Evolutionary conservation across 805 yeast genomes (phyloP), one percentile per base, ranked within the genome.

Genomic region (Kuraishia hungarica): DNA sequence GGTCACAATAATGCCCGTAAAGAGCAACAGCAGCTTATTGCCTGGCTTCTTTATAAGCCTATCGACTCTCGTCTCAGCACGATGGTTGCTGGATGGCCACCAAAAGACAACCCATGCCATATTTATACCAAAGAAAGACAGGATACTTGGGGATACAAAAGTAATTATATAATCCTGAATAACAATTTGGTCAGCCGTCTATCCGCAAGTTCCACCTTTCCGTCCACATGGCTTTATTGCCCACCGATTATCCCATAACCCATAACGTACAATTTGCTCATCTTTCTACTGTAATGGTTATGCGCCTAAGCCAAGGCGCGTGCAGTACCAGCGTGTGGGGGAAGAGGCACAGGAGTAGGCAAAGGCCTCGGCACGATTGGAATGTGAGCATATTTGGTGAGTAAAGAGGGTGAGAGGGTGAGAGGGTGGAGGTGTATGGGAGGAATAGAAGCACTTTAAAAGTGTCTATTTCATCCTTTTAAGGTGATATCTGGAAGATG

Each of bases 1-100:
- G 22, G 28, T 51, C 2, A 54, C 48, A 20, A 58, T 54, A 8
- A 58, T 46, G 35, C 55, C 56, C 8, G 56, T 53, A 53, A 58
- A 58, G 7, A 54, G 48, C 17, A 47, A 26, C 52, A 54, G 21
- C 54, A 54, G 51, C 23, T 56, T 52, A 28, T 49, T 15, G 22
- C 49, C 21, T 10, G 26, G 35, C 24, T 43, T 39, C 39, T 22
- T 15, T 22, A 52, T 22, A 39, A 20, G 20, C 22, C 50, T 22
- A 26, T 52, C 53, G 50, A 52, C 19, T 24, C 20, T 23, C 19
- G 53, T 51, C 43, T 35, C 43, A 15, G n/a, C 43, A 13, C 4
- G 43, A 35, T 35, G 43, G 17, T 17, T 35, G n/a, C n/a, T 10
- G 15, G 17, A 15, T 35, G 43, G 43, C 17, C 8, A 35, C 43